Conservation (phyloP, 139 green algal genomes). For the Ostreobium quekettii region DNA sequence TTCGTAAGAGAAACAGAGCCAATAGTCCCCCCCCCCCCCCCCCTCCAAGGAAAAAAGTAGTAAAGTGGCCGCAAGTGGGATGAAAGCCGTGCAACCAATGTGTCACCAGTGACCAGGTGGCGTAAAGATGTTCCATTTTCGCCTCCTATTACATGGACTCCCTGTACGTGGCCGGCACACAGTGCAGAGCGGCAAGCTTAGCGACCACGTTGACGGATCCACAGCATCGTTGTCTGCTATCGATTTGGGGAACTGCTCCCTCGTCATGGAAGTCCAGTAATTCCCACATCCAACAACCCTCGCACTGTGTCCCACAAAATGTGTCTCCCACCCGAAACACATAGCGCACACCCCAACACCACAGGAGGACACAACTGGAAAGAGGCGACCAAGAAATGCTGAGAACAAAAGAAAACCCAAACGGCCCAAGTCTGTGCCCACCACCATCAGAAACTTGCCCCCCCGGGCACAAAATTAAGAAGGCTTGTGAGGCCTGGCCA, state of each 20-base stretch:
- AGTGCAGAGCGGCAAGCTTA: too few species aligned
- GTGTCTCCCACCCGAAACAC: not conserved
- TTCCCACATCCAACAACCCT: not conserved
- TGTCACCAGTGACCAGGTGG: too few species aligned
- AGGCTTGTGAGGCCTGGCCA: not conserved
- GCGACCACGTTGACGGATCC: too few species aligned
- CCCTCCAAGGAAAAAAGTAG: not conserved
- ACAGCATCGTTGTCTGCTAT: not conserved
- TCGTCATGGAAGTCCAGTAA: not conserved
- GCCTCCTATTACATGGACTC: not conserved
- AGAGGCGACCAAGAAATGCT: not conserved
- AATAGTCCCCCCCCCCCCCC: not conserved
- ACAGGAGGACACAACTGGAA: not conserved
- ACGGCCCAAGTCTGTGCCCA: not conserved
- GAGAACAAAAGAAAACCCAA: constrained; percentile 3
- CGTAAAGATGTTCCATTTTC: not conserved
- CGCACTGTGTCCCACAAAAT: not conserved
- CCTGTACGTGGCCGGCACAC: not conserved
- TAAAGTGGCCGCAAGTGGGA: not conserved
- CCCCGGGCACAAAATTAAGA: not conserved
- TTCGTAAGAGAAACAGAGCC: not conserved
- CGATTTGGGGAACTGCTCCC: not conserved
- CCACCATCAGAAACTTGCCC: not conserved
- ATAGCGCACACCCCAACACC: not conserved
- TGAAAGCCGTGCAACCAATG: not conserved